Base-by-base conservation (phyloP, 2,329 filamentous ascomycete species). In the Elsinoe batatas region DNA sequence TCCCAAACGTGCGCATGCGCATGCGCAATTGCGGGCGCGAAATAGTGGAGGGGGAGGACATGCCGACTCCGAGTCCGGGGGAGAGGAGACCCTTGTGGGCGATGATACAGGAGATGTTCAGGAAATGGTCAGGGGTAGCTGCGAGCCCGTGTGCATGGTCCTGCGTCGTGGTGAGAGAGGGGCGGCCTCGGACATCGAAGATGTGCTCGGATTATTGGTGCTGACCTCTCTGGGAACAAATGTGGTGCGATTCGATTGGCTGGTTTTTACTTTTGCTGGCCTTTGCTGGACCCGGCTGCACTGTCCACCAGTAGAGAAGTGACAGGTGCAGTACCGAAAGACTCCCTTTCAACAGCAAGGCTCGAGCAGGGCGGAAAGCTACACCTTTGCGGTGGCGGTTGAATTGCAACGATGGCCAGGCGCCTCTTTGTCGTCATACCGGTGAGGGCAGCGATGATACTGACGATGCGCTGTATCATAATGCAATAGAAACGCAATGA, bases 191-290 rank as follows among this genome's bases (percentile, higher is more conserved):
- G 38, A 42, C 38, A 18, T 42, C n/a, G 38, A 42, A 11, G 13
- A 18, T 20, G 38, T 42, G 38, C n/a, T 15, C 38, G 38, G 18
- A 10, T 36, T 51, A 51, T 51, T 51, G 47, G 18, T 15, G 47
- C 47, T 51, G 47, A 51, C 40, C 26, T 44, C 20, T 30, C 5
- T 8, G 20, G 40, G 20, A 20, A 22, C 26, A 18, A 18, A 44
- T 38, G 33, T 51, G 32, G 47, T 51, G 47, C 37, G 47, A 51
- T 51, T 51, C 47, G 47, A 33, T 51, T 18, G 47, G 44, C 44
- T 49, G 32, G 43, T 20, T 36, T 30, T 49, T 8, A 7, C 36
- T 38, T n/a, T 38, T 38, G 13, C 36, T 38, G 36, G 36, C 36
- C 13, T 18, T 5, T 18, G n/a, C 12, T 44, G n/a, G n/a, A 38